Base-by-base conservation (phyloP, 305 asterid species). In the Coffea humblotiana region DNA sequence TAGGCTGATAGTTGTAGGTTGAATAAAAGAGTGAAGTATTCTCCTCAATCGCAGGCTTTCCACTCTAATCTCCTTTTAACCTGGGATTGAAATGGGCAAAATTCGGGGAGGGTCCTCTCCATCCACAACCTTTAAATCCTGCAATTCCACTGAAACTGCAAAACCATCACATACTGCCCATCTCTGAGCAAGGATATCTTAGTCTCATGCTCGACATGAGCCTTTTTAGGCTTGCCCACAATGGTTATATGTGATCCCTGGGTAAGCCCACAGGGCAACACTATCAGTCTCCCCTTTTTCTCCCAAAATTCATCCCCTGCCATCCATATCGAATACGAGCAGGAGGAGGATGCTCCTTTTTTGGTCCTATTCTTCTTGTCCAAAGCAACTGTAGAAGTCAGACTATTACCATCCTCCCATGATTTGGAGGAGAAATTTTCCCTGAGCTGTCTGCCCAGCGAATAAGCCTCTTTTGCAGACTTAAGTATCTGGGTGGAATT, bases 11-110 rank as follows among this genome's bases (percentile, higher is more conserved):
- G 29, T n/a, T n/a, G n/a, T 29, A 29, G 29, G 29, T 29, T 29
- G 29, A 29, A 29, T 29, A 29, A 29, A 29, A 29, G 29, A 29
- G 29, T 29, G 29, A 96, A 0, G 98, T 91, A 80, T 95, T 95
- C 73, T 86, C 91, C 89, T 95, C 99, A 13, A 95, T 90, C 83
- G 92, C 97, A 0, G 97, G 89, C 69, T 82, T 86, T 72, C 92
- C 94, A 82, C 98, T 94, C 99, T 98, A 95, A 84, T 95, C 99
- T 83, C 98, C 98, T 72, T 92, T 91, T 48, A 93, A 74, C 87
- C 98, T 88, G 0, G 98, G 97, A 88, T 95, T 95, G 45, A 93
- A 89, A 91, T 95, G n/a, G n/a, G 99, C 86, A 95, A 82, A 78
- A 95, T 89, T 87, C 88, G 91, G 0, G 98, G 99, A 0, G 99